Percentiles rank a stretch among this genome's conserved stretches.
Evolutionary conservation across 2,329 filamentous ascomycete genomes (phyloP).

Genomic region (Diaporthe ilicicola): DNA sequence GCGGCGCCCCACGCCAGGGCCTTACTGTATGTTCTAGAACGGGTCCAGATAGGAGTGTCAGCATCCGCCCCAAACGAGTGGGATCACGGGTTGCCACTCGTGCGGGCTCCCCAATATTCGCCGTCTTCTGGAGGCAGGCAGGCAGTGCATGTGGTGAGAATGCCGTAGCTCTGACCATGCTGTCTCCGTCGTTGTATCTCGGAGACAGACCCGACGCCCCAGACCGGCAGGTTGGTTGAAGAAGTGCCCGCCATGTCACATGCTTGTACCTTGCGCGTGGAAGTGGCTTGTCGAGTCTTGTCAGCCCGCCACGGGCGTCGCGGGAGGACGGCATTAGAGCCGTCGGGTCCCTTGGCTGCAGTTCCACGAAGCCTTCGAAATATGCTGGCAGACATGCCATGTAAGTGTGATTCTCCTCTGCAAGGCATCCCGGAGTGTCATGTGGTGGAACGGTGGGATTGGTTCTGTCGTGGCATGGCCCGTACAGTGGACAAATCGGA

Average conservation of each 20-base stretch:
- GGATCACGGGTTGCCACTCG: background rate
- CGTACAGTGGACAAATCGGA: constrained; percentile 4
- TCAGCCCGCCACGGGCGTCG: background rate
- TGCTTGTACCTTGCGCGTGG: background rate
- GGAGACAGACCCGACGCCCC: background rate
- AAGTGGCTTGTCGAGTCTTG: background rate
- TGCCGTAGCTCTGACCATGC: background rate
- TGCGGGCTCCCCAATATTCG: background rate
- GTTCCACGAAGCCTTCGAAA: background rate
- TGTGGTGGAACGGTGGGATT: background rate
- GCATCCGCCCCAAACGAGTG: constrained; percentile 24
- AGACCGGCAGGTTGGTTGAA: too few relatives aligned
- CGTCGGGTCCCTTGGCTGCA: constrained; percentile 1
- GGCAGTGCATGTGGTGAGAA: background rate
- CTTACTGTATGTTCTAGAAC: constrained; percentile 7
- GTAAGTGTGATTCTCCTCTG: background rate
- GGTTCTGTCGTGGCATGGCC: background rate
- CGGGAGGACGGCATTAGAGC: constrained; percentile 28
- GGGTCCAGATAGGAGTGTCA: constrained; percentile 27
- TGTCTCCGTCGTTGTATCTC: background rate
- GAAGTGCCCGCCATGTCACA: background rate
- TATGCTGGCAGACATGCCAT: background rate
- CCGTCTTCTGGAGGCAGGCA: background rate
- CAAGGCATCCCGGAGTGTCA: background rate
- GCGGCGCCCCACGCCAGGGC: constrained; percentile 7